Conservation (phyloP, 495 filamentous ascomycete genomes). For the Cercophora sp. region DNA sequence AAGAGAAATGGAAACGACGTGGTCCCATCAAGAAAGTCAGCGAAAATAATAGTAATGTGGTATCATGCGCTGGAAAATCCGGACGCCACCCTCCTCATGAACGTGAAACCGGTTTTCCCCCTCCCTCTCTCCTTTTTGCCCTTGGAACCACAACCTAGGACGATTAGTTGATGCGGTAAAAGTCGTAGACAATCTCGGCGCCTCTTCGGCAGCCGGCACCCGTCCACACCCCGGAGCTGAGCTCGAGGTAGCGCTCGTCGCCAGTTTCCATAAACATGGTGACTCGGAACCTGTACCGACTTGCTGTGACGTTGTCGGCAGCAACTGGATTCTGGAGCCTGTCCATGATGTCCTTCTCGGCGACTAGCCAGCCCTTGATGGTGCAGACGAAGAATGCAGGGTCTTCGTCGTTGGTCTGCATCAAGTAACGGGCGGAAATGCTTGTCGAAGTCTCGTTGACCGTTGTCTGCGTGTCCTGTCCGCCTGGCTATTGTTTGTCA, state of each 20-base stretch:
- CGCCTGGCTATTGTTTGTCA: conserved; percentile 17
- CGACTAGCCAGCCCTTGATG: conserved; percentile 29
- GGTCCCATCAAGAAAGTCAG: too few relatives aligned
- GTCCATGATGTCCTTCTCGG: conserved; percentile 29
- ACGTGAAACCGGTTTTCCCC: too few relatives aligned
- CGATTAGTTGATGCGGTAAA: conserved; percentile 25
- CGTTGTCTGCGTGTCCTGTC: conserved; percentile 27
- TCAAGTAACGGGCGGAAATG: conserved; percentile 25
- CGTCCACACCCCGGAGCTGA: conserved; percentile 25
- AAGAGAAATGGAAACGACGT: too few relatives aligned
- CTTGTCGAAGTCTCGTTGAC: conserved; percentile 23
- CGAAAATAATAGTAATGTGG: too few relatives aligned
- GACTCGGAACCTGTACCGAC: conserved; percentile 26
- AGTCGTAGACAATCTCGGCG: conserved; percentile 33
- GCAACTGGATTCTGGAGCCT: conserved; percentile 26
- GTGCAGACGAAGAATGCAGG: conserved; percentile 28
- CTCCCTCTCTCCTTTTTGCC: too few relatives aligned
- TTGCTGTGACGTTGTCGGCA: conserved; percentile 26
- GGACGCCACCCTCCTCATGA: too few relatives aligned
- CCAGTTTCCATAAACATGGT: conserved; percentile 29
- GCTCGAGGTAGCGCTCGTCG: conserved; percentile 23
- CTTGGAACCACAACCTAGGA: too few relatives aligned
- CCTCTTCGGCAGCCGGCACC: conserved; percentile 27
- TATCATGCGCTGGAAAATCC: too few relatives aligned
- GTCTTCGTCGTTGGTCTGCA: conserved; percentile 29